Evolutionary conservation across 2,329 filamentous ascomycete species (phyloP).

Genomic region (Chaetomiaceae sp.): DNA sequence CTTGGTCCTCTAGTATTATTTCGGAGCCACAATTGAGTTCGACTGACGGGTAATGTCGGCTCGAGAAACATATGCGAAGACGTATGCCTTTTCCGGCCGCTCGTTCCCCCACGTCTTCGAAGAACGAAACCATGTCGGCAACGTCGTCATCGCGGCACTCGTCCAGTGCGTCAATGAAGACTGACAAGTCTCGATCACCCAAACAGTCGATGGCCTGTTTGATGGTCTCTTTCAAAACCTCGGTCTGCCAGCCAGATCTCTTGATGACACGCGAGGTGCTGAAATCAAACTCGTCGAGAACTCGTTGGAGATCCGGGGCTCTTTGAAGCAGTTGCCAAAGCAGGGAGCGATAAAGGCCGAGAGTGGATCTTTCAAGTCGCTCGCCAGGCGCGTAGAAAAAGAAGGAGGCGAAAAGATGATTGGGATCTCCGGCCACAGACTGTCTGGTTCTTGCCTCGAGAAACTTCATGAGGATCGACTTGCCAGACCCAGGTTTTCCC

Average conservation of each 20-base stretch:
- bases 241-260: background rate
- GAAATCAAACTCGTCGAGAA: conserved; percentile 4
- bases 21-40: conserved; percentile 24
- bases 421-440: background rate
- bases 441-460: conserved; percentile 17
- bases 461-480: conserved; percentile 40
- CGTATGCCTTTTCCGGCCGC: conserved; percentile 10
- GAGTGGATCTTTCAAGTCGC: conserved; percentile 7
- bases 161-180: conserved; percentile 21
- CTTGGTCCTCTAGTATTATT: conserved; percentile 31
- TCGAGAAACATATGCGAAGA: conserved; percentile 37
- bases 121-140: conserved; percentile 11
- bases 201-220: background rate
- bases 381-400: conserved; percentile 18
- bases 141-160: conserved; percentile 17
- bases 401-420: conserved; percentile 4
- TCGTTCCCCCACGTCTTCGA: conserved; percentile 5
- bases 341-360: conserved; percentile 19
- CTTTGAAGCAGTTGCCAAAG: conserved; percentile 7
- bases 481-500: conserved; percentile 37
- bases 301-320: background rate
- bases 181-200: background rate
- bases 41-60: conserved; percentile 43
- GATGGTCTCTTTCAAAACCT: background rate
- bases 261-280: conserved; percentile 6